Percentiles rank a stretch among this genome's conserved stretches.
Evolutionary conservation across 371 early-diverging fungal genomes (phyloP).

Genomic region (Mucor plumbeus): DNA sequence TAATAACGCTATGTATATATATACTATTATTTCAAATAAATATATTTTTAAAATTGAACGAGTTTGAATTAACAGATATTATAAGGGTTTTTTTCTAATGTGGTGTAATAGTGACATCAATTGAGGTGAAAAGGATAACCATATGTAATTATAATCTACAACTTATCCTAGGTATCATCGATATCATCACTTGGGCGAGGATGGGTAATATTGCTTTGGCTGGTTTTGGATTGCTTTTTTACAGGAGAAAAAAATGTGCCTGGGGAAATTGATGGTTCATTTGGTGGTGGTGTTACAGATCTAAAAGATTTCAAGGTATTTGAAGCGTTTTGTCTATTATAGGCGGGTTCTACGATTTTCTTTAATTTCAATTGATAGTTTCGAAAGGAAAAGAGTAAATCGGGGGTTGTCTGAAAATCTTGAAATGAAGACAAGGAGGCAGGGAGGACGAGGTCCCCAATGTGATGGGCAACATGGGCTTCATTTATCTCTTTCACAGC

Average conservation of each 20-base stretch:
- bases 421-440: constrained; percentile 9
- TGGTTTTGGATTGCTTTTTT: constrained; percentile 14
- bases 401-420: constrained; percentile 8
- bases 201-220: too few relatives aligned
- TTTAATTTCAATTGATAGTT: constrained; percentile 10
- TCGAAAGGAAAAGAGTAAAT: constrained; percentile 8
- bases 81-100: too few relatives aligned
- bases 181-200: too few relatives aligned
- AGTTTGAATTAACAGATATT: too few relatives aligned
- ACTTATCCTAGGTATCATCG: too few relatives aligned
- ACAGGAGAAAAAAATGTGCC: constrained; percentile 3
- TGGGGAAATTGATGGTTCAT: neutral
- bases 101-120: too few relatives aligned
- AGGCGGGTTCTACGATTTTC: constrained; percentile 3
- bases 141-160: too few relatives aligned
- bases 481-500: constrained; percentile 2
- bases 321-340: constrained; percentile 5
- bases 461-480: neutral
- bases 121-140: too few relatives aligned
- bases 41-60: too few relatives aligned
- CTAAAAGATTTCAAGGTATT: constrained; percentile 10
- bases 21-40: too few relatives aligned
- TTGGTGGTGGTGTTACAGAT: constrained; percentile 5
- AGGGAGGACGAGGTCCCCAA: constrained; percentile 4
- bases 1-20: too few relatives aligned